Evolutionary conservation across 441 rosid genomes (phyloP).

Genomic region (Pelargonium cotyledonis): DNA sequence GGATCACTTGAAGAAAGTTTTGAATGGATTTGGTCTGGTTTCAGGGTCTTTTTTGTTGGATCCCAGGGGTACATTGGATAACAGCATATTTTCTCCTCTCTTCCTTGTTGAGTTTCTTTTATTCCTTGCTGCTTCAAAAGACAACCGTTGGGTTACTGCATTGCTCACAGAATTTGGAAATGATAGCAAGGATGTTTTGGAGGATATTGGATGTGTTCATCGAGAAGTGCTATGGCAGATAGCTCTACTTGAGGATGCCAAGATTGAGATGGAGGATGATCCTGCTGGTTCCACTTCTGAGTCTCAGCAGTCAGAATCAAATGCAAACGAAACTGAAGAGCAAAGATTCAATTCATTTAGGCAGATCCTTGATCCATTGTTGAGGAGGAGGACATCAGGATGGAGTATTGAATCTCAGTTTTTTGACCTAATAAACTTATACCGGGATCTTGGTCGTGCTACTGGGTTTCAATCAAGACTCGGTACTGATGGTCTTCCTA

Average conservation of each 20-base stretch:
- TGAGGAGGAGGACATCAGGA: conserved; percentile 88
- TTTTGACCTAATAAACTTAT: conserved; percentile 86
- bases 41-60: conserved; percentile 77
- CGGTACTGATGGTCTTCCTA: conserved; percentile 42
- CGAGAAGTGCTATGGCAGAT: conserved; percentile 92
- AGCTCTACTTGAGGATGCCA: conserved; percentile 78
- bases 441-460: conserved; percentile 87
- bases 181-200: conserved; percentile 82
- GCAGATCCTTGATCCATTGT: conserved; percentile 88
- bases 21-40: conserved; percentile 45
- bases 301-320: conserved; percentile 47
- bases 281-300: conserved; percentile 40
- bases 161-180: conserved; percentile 82
- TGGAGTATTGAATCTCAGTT: conserved; percentile 90
- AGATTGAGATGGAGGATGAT: conserved; percentile 53
- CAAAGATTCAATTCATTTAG: conserved; percentile 86
- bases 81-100: conserved; percentile 68
- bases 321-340: conserved; percentile 53
- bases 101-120: conserved; percentile 91
- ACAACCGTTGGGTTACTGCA: conserved; percentile 94
- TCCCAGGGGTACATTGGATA: conserved; percentile 48
- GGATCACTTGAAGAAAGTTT: conserved; percentile 68
- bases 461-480: conserved; percentile 69
- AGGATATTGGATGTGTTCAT: conserved; percentile 75
- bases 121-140: conserved; percentile 94